A percentile compares a stretch with the other conserved stretches of the same genome.
phyloP scores from a whole-genome alignment of 805 yeast species.

The Lipomyces chichibuensis region DNA sequence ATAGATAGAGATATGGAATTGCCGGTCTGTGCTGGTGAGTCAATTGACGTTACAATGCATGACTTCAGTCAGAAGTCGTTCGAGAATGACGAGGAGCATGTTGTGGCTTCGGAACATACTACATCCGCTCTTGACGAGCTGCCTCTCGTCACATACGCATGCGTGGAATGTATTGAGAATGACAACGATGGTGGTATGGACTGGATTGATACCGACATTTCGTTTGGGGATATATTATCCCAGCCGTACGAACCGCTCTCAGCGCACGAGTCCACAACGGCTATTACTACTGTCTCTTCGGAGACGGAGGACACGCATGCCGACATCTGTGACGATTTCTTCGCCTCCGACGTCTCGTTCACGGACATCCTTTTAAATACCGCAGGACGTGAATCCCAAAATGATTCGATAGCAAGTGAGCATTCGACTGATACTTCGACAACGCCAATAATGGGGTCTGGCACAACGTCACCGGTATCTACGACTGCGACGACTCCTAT shows the following conservation, averaged over 20 bases:
- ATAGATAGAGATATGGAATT: neutral
- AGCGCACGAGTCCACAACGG: neutral
- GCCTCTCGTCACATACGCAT: neutral
- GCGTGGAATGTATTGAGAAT: neutral
- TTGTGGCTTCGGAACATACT: neutral
- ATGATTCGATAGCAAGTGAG: neutral
- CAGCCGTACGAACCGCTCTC: neutral
- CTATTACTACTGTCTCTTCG: neutral
- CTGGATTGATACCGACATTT: neutral
- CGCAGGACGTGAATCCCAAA: too few relatives aligned
- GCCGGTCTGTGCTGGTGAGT: neutral
- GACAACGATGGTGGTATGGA: neutral
- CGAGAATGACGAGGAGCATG: too few relatives aligned
- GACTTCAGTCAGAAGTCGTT: too few relatives aligned
- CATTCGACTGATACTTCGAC: neutral
- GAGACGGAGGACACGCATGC: neutral
- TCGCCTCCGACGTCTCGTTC: neutral
- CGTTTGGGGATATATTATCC: neutral
- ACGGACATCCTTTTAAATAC: neutral
- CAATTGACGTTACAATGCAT: too few relatives aligned
- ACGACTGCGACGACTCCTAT: neutral
- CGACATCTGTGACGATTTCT: neutral
- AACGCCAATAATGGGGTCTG: neutral
- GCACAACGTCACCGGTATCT: neutral
- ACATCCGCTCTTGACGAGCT: neutral